Evolutionary conservation across 768 basidiomycete species (phyloP).

Genomic region (Tephrocybe sp.): DNA sequence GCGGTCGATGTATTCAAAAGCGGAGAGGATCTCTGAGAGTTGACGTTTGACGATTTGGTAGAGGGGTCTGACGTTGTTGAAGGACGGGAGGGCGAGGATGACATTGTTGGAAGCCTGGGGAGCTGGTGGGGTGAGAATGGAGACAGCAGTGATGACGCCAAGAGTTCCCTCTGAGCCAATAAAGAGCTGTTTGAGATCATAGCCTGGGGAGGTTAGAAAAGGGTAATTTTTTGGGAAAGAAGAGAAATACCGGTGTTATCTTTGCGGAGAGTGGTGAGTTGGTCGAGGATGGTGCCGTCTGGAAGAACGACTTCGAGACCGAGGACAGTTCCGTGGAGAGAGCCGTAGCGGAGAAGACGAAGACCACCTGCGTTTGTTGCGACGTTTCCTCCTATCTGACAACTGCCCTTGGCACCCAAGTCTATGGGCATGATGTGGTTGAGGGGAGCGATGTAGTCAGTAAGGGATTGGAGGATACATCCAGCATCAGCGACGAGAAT

Average conservation of each 20-base stretch:
- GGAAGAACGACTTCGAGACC: constrained; percentile 95
- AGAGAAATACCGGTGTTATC: constrained; percentile 78
- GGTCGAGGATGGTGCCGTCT: constrained; percentile 88
- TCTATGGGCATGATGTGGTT: constrained; percentile 97
- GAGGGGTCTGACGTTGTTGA: constrained; percentile 82
- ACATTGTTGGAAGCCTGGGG: constrained; percentile 87
- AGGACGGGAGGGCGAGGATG: constrained; percentile 84
- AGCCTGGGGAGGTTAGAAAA: constrained; percentile 53
- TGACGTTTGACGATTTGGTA: constrained; percentile 79
- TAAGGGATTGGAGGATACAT: constrained; percentile 85
- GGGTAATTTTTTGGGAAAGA: background rate
- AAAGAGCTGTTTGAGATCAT: constrained; percentile 97
- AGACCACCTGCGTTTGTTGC: constrained; percentile 98
- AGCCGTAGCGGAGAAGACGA: constrained; percentile 90
- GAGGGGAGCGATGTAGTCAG: constrained; percentile 80
- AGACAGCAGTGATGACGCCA: constrained; percentile 92
- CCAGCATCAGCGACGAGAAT: constrained; percentile 93
- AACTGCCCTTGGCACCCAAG: constrained; percentile 94
- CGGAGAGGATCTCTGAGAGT: constrained; percentile 92
- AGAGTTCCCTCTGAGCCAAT: constrained; percentile 97
- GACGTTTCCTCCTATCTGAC: constrained; percentile 97
- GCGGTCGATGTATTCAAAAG: constrained; percentile 95
- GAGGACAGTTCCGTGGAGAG: constrained; percentile 90
- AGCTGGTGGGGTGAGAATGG: constrained; percentile 85
- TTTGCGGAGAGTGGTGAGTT: constrained; percentile 87